These are phyloP conservation scores for Phytopythium helicoides DNA, from an alignment of 352 stramenopile species.

Conservation along the genomic window DNA sequence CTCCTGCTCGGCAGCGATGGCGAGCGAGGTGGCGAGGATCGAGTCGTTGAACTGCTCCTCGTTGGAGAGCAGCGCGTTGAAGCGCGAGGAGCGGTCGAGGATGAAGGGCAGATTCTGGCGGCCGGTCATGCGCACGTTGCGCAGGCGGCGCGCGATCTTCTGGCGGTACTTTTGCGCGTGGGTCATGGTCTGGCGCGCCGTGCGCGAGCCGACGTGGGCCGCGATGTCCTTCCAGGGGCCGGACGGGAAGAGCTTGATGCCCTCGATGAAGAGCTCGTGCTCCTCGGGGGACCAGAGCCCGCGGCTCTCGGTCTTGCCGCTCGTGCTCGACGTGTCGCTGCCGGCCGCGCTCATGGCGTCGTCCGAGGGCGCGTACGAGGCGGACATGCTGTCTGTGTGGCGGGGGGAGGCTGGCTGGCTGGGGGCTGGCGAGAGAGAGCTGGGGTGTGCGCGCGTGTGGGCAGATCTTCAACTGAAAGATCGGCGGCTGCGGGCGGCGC, in stretches of 20 bases:
- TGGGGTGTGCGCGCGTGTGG: constrained; percentile 19
- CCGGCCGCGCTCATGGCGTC: constrained; percentile 21
- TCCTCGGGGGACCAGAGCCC: constrained; percentile 76
- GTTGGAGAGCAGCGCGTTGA: constrained; percentile 64
- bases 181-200: constrained; percentile 76
- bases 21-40: constrained; percentile 71
- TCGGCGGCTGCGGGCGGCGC: constrained; percentile 11
- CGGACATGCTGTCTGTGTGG: constrained; percentile 26
- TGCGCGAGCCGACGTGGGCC: constrained; percentile 62
- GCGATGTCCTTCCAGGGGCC: constrained; percentile 81
- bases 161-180: constrained; percentile 86
- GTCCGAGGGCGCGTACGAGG: constrained; percentile 28
- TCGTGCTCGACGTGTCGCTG: constrained; percentile 23
- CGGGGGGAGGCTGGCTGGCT: background rate
- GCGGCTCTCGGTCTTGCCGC: constrained; percentile 46
- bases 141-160: constrained; percentile 72
- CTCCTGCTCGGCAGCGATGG: constrained; percentile 67
- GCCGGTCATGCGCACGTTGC: constrained; percentile 66
- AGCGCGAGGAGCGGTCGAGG: constrained; percentile 67
- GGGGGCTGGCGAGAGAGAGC: background rate
- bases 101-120: constrained; percentile 66
- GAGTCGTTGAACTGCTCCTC: constrained; percentile 83
- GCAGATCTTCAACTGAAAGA: constrained; percentile 66
- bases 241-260: constrained; percentile 75
- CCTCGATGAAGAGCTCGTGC: constrained; percentile 69